Conservation (phyloP, 2,329 filamentous ascomycete genomes). For the Aulographum hederae region DNA sequence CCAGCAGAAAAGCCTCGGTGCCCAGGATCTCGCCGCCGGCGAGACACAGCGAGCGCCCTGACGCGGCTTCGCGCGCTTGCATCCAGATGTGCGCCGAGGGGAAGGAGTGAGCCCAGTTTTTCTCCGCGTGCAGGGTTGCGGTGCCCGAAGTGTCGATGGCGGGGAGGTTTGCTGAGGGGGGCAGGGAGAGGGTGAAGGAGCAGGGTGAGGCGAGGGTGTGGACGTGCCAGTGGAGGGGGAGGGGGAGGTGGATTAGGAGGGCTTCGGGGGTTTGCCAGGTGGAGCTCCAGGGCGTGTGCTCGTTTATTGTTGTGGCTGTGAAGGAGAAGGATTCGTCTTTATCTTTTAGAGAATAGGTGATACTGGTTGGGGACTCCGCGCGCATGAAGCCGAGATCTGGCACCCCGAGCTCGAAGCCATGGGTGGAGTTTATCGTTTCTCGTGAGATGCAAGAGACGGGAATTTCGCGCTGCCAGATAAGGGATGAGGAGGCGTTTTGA, state of each 20-base stretch:
- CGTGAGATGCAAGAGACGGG: neutral
- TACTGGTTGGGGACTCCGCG: no score
- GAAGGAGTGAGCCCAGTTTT: conserved; percentile 31
- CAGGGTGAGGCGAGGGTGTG: conserved; percentile 24
- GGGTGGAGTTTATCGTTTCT: no score
- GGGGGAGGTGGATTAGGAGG: conserved; percentile 23
- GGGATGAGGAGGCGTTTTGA: neutral
- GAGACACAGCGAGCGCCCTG: conserved; percentile 7
- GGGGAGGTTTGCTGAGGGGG: conserved; percentile 10
- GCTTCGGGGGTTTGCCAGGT: conserved; percentile 24
- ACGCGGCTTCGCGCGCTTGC: conserved; percentile 14
- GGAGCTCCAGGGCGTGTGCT: conserved; percentile 21
- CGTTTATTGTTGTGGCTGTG: conserved; percentile 17
- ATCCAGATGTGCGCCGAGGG: conserved; percentile 25
- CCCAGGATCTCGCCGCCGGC: conserved; percentile 22
- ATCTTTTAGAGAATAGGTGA: no score
- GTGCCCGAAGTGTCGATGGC: conserved; percentile 12
- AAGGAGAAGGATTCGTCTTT: no score
- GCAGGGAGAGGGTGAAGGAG: conserved; percentile 20
- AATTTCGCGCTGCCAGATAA: neutral
- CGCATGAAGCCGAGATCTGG: no score
- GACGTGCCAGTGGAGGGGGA: conserved; percentile 34
- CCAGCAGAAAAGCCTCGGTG: conserved; percentile 26
- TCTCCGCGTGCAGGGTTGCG: conserved; percentile 28
- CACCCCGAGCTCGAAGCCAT: no score